A percentile compares a stretch with the other conserved stretches of the same genome.
These are phyloP conservation scores for Cladophialophora chaetospira DNA, from an alignment of 2,329 filamentous ascomycete genomes.

Conservation along the genomic window DNA sequence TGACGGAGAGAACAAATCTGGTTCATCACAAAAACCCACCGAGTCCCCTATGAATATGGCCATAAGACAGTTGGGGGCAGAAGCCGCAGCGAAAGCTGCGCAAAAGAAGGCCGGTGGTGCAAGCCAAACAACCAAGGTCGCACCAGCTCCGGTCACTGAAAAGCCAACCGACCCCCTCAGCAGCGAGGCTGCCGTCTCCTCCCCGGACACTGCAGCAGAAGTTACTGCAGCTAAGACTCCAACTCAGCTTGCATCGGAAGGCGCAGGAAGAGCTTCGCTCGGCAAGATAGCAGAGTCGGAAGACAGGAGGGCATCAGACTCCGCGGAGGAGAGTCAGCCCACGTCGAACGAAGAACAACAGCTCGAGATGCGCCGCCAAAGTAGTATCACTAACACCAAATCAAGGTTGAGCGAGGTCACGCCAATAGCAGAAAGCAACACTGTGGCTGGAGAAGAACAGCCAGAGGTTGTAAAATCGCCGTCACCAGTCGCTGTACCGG, in stretches of 20 bases:
- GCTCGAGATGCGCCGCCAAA: constrained; percentile 22
- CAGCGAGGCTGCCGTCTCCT: constrained; percentile 24
- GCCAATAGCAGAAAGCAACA: constrained; percentile 26
- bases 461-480: neutral
- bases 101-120: constrained; percentile 29
- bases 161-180: constrained; percentile 20
- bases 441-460: constrained; percentile 16
- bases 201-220: constrained; percentile 19
- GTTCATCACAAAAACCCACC: constrained; percentile 15
- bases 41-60: constrained; percentile 43
- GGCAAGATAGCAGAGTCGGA: constrained; percentile 29
- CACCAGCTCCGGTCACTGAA: constrained; percentile 17
- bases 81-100: constrained; percentile 38
- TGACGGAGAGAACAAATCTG: constrained; percentile 11
- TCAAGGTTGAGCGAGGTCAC: constrained; percentile 27
- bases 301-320: constrained; percentile 24
- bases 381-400: constrained; percentile 22
- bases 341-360: constrained; percentile 27
- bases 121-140: constrained; percentile 19
- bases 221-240: constrained; percentile 31
- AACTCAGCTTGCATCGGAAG: constrained; percentile 27
- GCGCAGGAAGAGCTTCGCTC: constrained; percentile 30
- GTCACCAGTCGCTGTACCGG: constrained; percentile 8
- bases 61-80: constrained; percentile 47
- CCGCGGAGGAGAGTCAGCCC: constrained; percentile 13